phyloP scores from a whole-genome alignment of 1,284 basidiomycete species.

The Megacollybia platyphylla region DNA sequence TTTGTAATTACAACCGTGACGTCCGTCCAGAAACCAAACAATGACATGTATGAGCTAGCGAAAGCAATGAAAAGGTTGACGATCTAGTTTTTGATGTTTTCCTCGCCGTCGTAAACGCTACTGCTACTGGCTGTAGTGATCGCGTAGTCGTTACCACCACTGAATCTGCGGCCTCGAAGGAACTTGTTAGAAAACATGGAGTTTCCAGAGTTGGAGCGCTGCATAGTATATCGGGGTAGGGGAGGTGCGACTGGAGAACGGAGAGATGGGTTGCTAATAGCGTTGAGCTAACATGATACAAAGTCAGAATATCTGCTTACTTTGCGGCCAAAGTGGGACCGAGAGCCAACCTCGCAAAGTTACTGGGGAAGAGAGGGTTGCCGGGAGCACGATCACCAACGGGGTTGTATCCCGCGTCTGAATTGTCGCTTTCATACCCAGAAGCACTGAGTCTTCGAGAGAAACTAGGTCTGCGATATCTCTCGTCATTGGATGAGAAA shows the following conservation, averaged over 20 bases:
- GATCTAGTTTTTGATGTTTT: neutral
- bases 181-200: neutral
- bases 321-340: conserved; percentile 45
- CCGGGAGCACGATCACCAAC: conserved; percentile 43
- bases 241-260: conserved; percentile 13
- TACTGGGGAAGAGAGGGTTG: conserved; percentile 54
- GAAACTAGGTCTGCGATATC: neutral
- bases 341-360: conserved; percentile 46
- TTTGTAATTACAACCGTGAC: too few species aligned
- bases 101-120: neutral
- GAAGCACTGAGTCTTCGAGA: neutral
- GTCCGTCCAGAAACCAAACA: too few species aligned
- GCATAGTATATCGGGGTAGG: conserved; percentile 8
- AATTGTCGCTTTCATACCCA: conserved; percentile 7
- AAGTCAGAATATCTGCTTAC: conserved; percentile 20
- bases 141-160: neutral
- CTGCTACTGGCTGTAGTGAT: neutral
- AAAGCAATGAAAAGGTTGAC: too few species aligned
- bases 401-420: conserved; percentile 17
- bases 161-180: neutral
- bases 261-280: conserved; percentile 14
- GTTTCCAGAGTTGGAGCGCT: neutral
- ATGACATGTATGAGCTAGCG: too few species aligned
- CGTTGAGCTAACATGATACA: neutral
- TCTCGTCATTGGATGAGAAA: neutral